Conservation (phyloP, 2,329 filamentous ascomycete species). For the Apiospora sp. region DNA sequence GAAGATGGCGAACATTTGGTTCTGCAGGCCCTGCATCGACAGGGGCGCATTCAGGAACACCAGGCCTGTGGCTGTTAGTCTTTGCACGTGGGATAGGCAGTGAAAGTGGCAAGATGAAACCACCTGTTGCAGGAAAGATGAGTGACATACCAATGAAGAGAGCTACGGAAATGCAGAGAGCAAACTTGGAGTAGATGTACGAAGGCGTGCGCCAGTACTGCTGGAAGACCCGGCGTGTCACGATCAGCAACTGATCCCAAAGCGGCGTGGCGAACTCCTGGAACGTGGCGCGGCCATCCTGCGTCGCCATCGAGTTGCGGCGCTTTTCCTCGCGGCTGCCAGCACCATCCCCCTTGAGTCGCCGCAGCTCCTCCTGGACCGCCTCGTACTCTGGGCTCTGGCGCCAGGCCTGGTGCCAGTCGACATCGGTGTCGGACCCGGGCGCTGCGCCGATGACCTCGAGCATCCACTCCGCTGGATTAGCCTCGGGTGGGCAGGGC, state of each 20-base stretch:
- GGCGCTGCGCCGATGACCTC: slow-evolving; percentile 49
- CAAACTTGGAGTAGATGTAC: slow-evolving; percentile 79
- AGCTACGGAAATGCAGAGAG: slow-evolving; percentile 54
- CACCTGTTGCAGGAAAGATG: slow-evolving; percentile 62
- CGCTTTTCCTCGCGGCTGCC: not conserved
- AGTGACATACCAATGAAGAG: slow-evolving; percentile 69
- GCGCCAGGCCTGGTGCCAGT: slow-evolving; percentile 52
- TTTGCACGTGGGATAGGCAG: not conserved
- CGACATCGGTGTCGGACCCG: slow-evolving; percentile 49
- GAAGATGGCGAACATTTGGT: slow-evolving; percentile 78
- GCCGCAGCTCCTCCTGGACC: slow-evolving; percentile 29
- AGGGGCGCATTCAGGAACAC: slow-evolving; percentile 21
- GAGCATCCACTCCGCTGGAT: slow-evolving; percentile 73
- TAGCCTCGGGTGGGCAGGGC: slow-evolving; percentile 59
- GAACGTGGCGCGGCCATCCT: slow-evolving; percentile 33
- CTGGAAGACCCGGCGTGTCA: slow-evolving; percentile 75
- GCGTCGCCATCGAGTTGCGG: not conserved
- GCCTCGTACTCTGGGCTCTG: slow-evolving; percentile 56
- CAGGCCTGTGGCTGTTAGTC: not conserved
- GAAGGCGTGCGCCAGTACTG: slow-evolving; percentile 85
- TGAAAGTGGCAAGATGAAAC: slow-evolving; percentile 39
- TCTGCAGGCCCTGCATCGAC: slow-evolving; percentile 72
- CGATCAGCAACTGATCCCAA: slow-evolving; percentile 67
- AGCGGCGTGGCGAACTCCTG: slow-evolving; percentile 84
- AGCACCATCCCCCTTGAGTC: slow-evolving; percentile 11